phyloP scores from a whole-genome alignment of 2,329 filamentous ascomycete genomes.

The Fusarium sublunatum region DNA sequence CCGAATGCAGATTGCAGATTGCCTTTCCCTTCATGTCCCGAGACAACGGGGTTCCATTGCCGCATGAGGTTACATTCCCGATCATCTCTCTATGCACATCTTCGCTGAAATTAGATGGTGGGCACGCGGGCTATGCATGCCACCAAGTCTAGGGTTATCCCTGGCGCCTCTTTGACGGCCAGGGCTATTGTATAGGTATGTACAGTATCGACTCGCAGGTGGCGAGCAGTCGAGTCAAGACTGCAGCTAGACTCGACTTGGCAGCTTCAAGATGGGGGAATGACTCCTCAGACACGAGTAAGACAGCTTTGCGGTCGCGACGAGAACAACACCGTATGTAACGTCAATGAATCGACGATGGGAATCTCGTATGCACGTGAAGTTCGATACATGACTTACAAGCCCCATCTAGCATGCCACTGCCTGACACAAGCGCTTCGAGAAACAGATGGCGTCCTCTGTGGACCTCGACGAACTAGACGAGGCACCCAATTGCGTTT shows the following conservation, averaged over 20 bases:
- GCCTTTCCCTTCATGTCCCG: not conserved
- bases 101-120: slow-evolving; percentile 1
- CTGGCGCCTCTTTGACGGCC: not conserved
- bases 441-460: slow-evolving; percentile 10
- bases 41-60: slow-evolving; percentile 22
- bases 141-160: slow-evolving; percentile 1
- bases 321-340: not conserved
- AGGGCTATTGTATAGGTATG: not conserved
- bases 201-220: no score
- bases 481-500: slow-evolving; percentile 17
- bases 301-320: not conserved
- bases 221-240: not conserved
- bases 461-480: slow-evolving; percentile 12
- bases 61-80: slow-evolving; percentile 25
- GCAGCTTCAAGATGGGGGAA: not conserved
- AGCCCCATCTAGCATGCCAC: slow-evolving; percentile 2
- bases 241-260: not conserved
- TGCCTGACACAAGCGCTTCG: slow-evolving; percentile 24
- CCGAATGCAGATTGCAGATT: not conserved
- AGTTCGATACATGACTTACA: slow-evolving; percentile 25
- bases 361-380: slow-evolving; percentile 3
- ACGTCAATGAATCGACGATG: slow-evolving; percentile 1
- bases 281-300: not conserved
- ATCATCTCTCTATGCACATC: slow-evolving; percentile 4
- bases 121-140: not conserved